A percentile compares a stretch with the other conserved stretches of the same genome.
These are phyloP conservation scores for Sclerotinia borealis DNA, from an alignment of 2,329 filamentous ascomycete species.

Conservation along the genomic window DNA sequence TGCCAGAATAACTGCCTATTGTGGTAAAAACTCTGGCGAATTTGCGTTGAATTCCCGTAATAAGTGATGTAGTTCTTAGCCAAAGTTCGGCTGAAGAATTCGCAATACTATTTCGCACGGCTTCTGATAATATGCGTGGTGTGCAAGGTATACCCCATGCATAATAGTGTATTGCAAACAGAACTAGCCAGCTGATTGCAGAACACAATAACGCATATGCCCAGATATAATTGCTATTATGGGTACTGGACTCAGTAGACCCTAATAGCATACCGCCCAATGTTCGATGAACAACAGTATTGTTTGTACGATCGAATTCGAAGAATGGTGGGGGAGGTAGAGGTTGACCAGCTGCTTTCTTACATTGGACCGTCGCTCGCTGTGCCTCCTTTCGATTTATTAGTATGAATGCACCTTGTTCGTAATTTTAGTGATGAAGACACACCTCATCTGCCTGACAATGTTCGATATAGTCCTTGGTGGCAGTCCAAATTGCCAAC, in stretches of 20 bases:
- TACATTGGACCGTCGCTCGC: not conserved
- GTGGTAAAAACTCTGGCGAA: too few species aligned
- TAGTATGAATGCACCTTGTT: not conserved
- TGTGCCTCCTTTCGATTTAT: not conserved
- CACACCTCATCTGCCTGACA: not conserved
- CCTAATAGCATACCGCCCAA: not conserved
- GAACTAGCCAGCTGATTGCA: not conserved
- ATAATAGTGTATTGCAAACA: not conserved
- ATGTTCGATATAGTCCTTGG: slow-evolving; percentile 2
- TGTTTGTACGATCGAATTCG: not conserved
- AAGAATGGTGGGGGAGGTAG: not conserved
- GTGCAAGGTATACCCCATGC: not conserved
- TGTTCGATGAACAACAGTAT: not conserved
- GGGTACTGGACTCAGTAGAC: not conserved
- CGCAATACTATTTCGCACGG: not conserved
- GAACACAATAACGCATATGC: not conserved
- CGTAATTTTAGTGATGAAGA: not conserved
- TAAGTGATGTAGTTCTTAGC: too few species aligned
- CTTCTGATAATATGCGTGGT: not conserved
- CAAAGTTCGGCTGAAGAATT: too few species aligned
- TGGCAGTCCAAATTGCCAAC: slow-evolving; percentile 1
- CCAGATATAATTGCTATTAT: not conserved
- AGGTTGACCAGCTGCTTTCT: not conserved
- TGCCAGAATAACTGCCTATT: too few species aligned
- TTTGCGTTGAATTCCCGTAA: too few species aligned